Conservation (phyloP, 2,329 filamentous ascomycete species). For the Shiraia bambusicola region DNA sequence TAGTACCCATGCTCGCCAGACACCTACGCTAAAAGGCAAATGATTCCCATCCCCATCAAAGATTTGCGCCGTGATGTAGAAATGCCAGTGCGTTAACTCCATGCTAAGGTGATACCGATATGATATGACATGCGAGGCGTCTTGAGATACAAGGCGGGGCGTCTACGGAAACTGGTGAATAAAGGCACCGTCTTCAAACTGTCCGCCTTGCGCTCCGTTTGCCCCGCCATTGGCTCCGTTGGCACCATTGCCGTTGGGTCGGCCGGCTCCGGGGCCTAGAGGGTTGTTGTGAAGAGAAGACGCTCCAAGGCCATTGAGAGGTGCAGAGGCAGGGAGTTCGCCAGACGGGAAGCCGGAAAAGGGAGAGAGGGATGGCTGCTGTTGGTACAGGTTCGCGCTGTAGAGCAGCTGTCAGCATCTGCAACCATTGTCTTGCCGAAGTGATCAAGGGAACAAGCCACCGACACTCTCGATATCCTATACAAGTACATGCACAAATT, state of each 20-base stretch:
- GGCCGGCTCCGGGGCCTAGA: conserved; percentile 6
- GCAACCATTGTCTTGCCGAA: background rate
- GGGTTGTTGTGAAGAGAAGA: conserved; percentile 1
- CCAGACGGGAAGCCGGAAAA: conserved; percentile 10
- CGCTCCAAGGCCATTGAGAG: conserved; percentile 1
- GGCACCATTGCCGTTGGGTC: background rate
- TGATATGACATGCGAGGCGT: conserved; percentile 8
- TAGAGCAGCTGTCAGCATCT: conserved; percentile 1
- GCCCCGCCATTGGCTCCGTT: background rate
- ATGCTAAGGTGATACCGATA: background rate
- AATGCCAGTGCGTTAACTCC: background rate
- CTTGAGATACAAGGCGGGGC: background rate
- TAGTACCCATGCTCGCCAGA: conserved; percentile 29
- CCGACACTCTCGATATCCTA: conserved; percentile 3
- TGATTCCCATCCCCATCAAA: conserved; percentile 11
- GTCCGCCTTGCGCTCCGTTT: conserved; percentile 1
- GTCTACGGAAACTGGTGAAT: conserved; percentile 13
- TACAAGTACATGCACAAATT: conserved; percentile 3
- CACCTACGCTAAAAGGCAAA: conserved; percentile 31
- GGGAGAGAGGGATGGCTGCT: background rate
- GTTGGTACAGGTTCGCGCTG: conserved; percentile 3
- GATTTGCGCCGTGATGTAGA: conserved; percentile 2
- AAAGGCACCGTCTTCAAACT: conserved; percentile 12
- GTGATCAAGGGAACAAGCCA: conserved; percentile 2
- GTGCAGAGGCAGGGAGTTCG: conserved; percentile 8